Evolutionary conservation across 257 asterid species (phyloP), one percentile per base, ranked within the genome.

Genomic region (Paraleonurus japonicus): DNA sequence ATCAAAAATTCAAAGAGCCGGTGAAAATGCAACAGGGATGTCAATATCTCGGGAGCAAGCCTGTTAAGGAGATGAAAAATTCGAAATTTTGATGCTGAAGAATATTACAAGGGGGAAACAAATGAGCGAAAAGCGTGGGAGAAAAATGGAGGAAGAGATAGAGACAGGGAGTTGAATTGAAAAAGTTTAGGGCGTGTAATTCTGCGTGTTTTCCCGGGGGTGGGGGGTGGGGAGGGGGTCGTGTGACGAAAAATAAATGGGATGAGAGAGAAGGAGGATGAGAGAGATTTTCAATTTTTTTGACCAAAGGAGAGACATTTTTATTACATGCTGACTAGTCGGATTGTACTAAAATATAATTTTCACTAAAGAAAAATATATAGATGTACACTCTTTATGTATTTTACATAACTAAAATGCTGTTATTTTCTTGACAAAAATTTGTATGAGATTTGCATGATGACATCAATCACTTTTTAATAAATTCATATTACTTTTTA

Each of bases 91-190:
- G 63, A 72, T 30, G 67, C 72, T 39, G 78, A 30, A 10, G 61
- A 50, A 66, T 1, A 45, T 43, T 61, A 8, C 57, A 22, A 60
- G 39, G 33, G 19, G 51, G 66, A 37, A 64, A 77, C 22, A 32
- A 64, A 61, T 15, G 68, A 72, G 45, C 71, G 61, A 41, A 64
- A 77, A 74, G 26, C 51, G 64, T 23, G 83, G 82, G 58, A 58
- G 79, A 20, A 23, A 32, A 55, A 10, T n/a, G 30, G 35, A 60
- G 50, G 51, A 16, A 15, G 11, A 58, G 43, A 45, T 50, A 22
- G 68, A 63, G 61, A 80, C 41, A 78, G 71, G 43, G 35, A 57
- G 60, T 20, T n/a, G 53, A 23, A 10, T 26, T 13, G 48, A 19
- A 12, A 67, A 61, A 63, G 58, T 20, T 35, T n/a, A 13, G 54